These are phyloP conservation scores for Wallacemonas collosoma DNA, from an alignment of 208 protist species.

Conservation along the genomic window DNA sequence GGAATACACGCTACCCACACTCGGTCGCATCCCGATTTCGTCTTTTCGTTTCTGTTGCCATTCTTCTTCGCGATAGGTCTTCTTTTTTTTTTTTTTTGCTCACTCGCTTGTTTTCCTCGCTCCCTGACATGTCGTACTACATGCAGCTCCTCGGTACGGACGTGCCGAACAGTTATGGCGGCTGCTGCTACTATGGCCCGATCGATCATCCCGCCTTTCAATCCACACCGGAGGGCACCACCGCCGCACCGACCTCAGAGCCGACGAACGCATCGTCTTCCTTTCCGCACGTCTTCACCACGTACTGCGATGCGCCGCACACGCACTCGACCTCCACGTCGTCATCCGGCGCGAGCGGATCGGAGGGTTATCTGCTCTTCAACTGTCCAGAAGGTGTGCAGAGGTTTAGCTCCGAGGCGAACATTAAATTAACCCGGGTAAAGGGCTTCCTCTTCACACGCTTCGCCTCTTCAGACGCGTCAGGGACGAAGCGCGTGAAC, in stretches of 20 bases:
- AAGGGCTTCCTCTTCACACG: slow-evolving; percentile 81
- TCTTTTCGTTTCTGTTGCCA: background rate
- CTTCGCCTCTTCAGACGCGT: slow-evolving; percentile 24
- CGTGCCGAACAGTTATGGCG: slow-evolving; percentile 71
- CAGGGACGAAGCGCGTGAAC: background rate
- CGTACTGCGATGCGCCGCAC: background rate
- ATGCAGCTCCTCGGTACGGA: slow-evolving; percentile 83
- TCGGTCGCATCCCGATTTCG: background rate
- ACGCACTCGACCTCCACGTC: background rate
- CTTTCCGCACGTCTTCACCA: background rate
- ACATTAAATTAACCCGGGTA: slow-evolving; percentile 70
- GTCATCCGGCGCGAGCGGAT: slow-evolving; percentile 19
- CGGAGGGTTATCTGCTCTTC: slow-evolving; percentile 78
- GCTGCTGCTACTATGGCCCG: slow-evolving; percentile 74
- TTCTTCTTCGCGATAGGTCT: no score
- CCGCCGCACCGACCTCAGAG: background rate
- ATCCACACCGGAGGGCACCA: slow-evolving; percentile 4
- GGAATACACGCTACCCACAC: no score
- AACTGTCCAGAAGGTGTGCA: slow-evolving; percentile 88
- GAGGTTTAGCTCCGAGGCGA: slow-evolving; percentile 80
- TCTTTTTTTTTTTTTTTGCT: slow-evolving; percentile 15
- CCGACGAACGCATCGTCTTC: background rate
- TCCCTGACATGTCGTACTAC: slow-evolving; percentile 44
- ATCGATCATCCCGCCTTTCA: slow-evolving; percentile 52
- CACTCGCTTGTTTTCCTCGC: background rate